Evolutionary conservation across 352 stramenopile genomes (phyloP).

Genomic region (Globisporangium cystogenes): DNA sequence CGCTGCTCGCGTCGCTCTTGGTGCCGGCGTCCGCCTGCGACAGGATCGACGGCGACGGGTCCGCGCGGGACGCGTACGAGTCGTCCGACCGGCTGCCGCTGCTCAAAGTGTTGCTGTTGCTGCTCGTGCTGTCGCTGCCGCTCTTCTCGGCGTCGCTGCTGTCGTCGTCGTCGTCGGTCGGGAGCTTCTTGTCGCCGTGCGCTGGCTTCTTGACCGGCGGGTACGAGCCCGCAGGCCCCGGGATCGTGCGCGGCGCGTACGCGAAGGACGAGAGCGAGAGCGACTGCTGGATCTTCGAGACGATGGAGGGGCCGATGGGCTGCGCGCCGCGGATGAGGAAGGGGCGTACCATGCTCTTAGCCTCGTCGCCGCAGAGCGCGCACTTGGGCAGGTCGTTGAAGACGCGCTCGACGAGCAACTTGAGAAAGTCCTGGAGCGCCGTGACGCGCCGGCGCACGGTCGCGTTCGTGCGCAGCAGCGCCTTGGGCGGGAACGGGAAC

Average conservation of each 20-base stretch:
- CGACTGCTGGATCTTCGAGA: slow-evolving; percentile 69
- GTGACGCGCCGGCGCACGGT: slow-evolving; percentile 64
- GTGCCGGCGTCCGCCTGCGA: slow-evolving; percentile 31
- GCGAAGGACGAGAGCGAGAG: slow-evolving; percentile 65
- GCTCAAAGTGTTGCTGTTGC: slow-evolving; percentile 9
- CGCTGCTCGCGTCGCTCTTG: slow-evolving; percentile 10
- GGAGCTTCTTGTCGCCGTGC: background rate
- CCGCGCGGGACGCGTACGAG: slow-evolving; percentile 39
- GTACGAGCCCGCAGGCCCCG: background rate
- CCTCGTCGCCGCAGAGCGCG: slow-evolving; percentile 50
- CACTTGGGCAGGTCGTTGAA: slow-evolving; percentile 80
- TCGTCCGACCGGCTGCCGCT: slow-evolving; percentile 34
- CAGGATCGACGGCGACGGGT: slow-evolving; percentile 31
- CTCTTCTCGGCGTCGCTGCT: background rate
- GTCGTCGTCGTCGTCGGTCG: background rate
- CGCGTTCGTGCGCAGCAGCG: slow-evolving; percentile 62
- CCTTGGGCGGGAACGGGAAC: slow-evolving; percentile 65
- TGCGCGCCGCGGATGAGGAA: slow-evolving; percentile 77
- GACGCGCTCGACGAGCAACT: slow-evolving; percentile 56
- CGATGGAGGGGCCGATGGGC: slow-evolving; percentile 61
- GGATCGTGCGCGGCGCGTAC: slow-evolving; percentile 36
- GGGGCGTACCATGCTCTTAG: slow-evolving; percentile 66
- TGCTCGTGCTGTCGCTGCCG: slow-evolving; percentile 8
- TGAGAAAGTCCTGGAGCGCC: slow-evolving; percentile 66
- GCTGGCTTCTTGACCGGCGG: background rate